Evolutionary conservation across 2,329 filamentous ascomycete species (phyloP), one percentile per base, ranked within the genome.

Genomic region (Truncatella angustata): DNA sequence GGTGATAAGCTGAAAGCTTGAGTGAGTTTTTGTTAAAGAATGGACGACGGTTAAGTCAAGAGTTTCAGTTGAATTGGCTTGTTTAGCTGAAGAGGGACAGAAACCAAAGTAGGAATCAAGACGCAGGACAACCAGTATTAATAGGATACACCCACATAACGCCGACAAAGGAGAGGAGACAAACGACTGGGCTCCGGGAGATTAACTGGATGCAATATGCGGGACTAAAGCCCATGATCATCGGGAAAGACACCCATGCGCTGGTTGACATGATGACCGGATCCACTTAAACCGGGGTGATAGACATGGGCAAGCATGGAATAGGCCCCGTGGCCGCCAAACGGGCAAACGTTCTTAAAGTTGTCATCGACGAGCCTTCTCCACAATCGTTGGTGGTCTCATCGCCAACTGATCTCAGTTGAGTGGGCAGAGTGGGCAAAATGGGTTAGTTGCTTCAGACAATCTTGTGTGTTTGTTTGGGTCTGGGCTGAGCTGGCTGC

Each of bases 11-110:
- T 56, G 50, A 53, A 61, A 64, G 62, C 66, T 66, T 69, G 53
- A 57, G 32, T 23, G 46, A 58, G 54, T 58, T 24, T n/a, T 50
- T 36, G 21, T 51, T 64, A 78, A 80, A 76, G 77, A 80, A 71
- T 79, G 77, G 77, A 80, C 77, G 77, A 80, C 77, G 77, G 75
- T 32, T 32, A 7, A 77, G 73, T 76, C 79, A 76, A 80, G 72
- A 53, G 71, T 72, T 71, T 72, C 67, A 70, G 64, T 66, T 39
- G 66, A 62, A 59, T 65, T 69, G 71, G 72, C 71, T 75, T 68
- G 65, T 70, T 67, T 68, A 68, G 74, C 73, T 78, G 73, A 61
- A 57, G 70, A 70, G 57, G 55, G 59, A 59, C 58, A 58, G 59
- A 62, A 63, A 66, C 60, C 58, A 62, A 60, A 48, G 26, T 58